Percentiles rank a stretch among this genome's conserved stretches.
These are phyloP conservation scores for Arthrobotrys entomopaga DNA, from an alignment of 2,329 filamentous ascomycete genomes.

Conservation along the genomic window DNA sequence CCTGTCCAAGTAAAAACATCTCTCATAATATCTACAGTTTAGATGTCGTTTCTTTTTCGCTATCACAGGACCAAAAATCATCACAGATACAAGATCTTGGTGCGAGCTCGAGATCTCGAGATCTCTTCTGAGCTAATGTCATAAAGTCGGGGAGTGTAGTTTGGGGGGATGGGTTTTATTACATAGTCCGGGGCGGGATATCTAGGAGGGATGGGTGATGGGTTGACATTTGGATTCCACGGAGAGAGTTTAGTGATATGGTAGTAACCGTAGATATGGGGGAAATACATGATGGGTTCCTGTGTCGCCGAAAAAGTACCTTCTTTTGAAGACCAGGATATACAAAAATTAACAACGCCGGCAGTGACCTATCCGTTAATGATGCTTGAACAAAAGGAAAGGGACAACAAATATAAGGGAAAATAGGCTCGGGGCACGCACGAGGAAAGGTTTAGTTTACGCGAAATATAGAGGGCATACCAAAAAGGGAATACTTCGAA, in stretches of 20 bases:
- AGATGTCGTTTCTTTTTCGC: not conserved
- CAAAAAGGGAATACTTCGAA: slow-evolving; percentile 16
- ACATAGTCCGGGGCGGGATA: slow-evolving; percentile 5
- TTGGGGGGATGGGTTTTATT: not conserved
- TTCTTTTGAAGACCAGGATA: slow-evolving; percentile 45
- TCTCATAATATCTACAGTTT: not conserved
- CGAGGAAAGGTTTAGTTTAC: slow-evolving; percentile 48
- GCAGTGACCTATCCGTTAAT: slow-evolving; percentile 54
- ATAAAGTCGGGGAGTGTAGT: too few relatives aligned
- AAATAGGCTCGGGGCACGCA: slow-evolving; percentile 1
- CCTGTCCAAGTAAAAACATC: too few relatives aligned
- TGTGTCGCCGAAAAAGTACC: slow-evolving; percentile 42
- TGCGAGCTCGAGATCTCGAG: too few relatives aligned
- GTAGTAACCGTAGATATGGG: slow-evolving; percentile 26
- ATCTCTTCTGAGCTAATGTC: not conserved
- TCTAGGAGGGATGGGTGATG: not conserved
- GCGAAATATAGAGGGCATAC: slow-evolving; percentile 26
- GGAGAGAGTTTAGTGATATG: not conserved
- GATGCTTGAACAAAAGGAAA: slow-evolving; percentile 39
- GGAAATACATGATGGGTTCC: slow-evolving; percentile 51
- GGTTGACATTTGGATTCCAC: slow-evolving; percentile 23
- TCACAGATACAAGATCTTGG: slow-evolving; percentile 22
- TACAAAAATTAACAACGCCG: slow-evolving; percentile 51
- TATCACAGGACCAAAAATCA: not conserved
- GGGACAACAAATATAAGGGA: not conserved